phyloP scores from a whole-genome alignment of 2,329 filamentous ascomycete species.

The Malbranchea zuffiana region DNA sequence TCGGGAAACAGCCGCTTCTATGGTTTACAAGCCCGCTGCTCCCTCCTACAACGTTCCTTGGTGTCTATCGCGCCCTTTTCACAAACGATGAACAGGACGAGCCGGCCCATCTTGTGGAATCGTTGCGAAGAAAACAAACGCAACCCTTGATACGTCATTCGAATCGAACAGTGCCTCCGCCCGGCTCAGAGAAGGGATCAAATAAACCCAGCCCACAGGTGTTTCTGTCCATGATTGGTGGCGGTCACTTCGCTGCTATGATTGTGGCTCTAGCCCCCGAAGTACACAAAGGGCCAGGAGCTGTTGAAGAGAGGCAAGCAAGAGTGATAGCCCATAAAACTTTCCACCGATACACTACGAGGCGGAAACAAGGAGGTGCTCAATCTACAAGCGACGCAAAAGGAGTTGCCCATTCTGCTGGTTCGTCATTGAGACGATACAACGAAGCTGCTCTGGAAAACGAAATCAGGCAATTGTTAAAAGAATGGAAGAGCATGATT shows the following conservation, averaged over 20 bases:
- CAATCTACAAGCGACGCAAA: slow-evolving; percentile 95
- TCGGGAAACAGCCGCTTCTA: slow-evolving; percentile 62
- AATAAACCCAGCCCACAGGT: slow-evolving; percentile 68
- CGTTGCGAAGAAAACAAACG: slow-evolving; percentile 67
- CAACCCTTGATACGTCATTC: slow-evolving; percentile 42
- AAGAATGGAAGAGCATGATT: slow-evolving; percentile 76
- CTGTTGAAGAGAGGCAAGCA: slow-evolving; percentile 70
- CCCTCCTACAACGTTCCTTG: slow-evolving; percentile 68
- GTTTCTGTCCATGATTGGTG: slow-evolving; percentile 97
- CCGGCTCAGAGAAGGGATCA: slow-evolving; percentile 43
- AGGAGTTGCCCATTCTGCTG: slow-evolving; percentile 85
- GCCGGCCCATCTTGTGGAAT: slow-evolving; percentile 51
- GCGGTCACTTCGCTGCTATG: slow-evolving; percentile 96
- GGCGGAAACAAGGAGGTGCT: slow-evolving; percentile 88
- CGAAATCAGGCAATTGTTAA: slow-evolving; percentile 72
- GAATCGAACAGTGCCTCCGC: slow-evolving; percentile 27
- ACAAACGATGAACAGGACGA: slow-evolving; percentile 59
- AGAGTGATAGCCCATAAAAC: slow-evolving; percentile 91
- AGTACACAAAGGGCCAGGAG: slow-evolving; percentile 55
- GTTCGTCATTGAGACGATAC: slow-evolving; percentile 77
- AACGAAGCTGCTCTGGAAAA: slow-evolving; percentile 83
- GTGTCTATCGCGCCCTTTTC: slow-evolving; percentile 75
- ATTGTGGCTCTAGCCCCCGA: slow-evolving; percentile 79
- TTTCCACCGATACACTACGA: slow-evolving; percentile 92
- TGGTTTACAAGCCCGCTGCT: slow-evolving; percentile 75